These are phyloP conservation scores for Tolypocladium endophyticum DNA, from an alignment of 2,329 filamentous ascomycete species.

Conservation along the genomic window DNA sequence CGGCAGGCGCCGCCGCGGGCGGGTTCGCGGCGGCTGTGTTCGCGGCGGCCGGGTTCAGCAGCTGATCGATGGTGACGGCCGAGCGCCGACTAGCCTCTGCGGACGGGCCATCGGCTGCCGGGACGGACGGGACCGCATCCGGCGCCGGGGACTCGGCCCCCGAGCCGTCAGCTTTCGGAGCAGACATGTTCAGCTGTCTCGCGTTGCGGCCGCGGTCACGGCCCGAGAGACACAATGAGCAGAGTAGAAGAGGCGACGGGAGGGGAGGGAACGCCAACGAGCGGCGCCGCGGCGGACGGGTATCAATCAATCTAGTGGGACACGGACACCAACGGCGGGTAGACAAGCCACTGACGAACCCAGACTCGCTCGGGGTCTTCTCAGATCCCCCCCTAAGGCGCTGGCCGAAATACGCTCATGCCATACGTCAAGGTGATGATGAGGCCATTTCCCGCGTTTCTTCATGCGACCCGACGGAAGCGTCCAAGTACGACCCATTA, in stretches of 20 bases:
- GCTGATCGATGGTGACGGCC: not conserved
- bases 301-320: not conserved
- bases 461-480: not conserved
- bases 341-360: not conserved
- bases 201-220: not conserved
- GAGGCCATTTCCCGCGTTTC: not conserved
- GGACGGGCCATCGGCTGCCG: not conserved
- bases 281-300: not conserved
- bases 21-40: conserved; percentile 9
- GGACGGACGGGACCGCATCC: not conserved
- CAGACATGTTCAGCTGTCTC: not conserved
- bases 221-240: not conserved
- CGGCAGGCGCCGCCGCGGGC: conserved; percentile 5
- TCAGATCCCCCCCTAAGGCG: not conserved
- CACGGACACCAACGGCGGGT: not conserved
- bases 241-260: not conserved
- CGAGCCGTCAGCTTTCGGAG: not conserved
- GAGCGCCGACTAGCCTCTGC: not conserved
- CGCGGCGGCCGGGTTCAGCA: conserved; percentile 8
- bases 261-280: not conserved
- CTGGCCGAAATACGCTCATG: not conserved
- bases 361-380: not conserved
- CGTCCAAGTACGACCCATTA: not conserved
- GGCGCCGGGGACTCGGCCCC: not conserved
- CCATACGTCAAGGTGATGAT: not conserved